These are phyloP conservation scores for Blastobotrys petasosporus DNA, from an alignment of 1,139 yeast species.

Conservation along the genomic window DNA sequence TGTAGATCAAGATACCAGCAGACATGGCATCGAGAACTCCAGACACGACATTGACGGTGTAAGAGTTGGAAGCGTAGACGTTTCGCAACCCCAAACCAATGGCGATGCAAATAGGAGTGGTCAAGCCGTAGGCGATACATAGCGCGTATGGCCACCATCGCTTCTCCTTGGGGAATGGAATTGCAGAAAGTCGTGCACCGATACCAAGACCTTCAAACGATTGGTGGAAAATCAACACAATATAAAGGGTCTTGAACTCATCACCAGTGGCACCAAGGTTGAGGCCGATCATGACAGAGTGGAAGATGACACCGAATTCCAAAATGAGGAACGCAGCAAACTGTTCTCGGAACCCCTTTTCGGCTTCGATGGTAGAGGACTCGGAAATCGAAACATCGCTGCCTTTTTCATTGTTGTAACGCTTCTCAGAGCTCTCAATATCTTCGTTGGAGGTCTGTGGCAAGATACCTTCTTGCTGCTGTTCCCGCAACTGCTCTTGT, in stretches of 20 bases:
- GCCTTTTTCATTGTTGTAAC: not conserved
- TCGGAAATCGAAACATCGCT: not conserved
- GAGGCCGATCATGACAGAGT: constrained; percentile 72
- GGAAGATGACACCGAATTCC: constrained; percentile 76
- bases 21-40: constrained; percentile 84
- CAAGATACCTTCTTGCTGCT: not conserved
- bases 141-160: constrained; percentile 54
- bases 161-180: constrained; percentile 41
- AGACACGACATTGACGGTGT: constrained; percentile 57
- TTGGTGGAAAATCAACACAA: constrained; percentile 84
- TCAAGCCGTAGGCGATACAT: constrained; percentile 52
- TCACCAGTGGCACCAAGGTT: constrained; percentile 65
- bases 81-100: constrained; percentile 78
- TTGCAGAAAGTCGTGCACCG: constrained; percentile 73
- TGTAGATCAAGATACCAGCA: constrained; percentile 73
- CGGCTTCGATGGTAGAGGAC: not conserved
- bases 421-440: not conserved
- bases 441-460: not conserved
- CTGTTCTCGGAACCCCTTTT: constrained; percentile 13
- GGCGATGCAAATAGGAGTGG: constrained; percentile 77
- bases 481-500: constrained; percentile 3
- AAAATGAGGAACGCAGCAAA: constrained; percentile 44
- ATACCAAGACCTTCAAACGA: constrained; percentile 87
- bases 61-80: constrained; percentile 45
- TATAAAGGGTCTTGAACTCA: constrained; percentile 59